These are phyloP conservation scores for Clavispora fructus DNA, from an alignment of 805 yeast species.

Conservation along the genomic window DNA sequence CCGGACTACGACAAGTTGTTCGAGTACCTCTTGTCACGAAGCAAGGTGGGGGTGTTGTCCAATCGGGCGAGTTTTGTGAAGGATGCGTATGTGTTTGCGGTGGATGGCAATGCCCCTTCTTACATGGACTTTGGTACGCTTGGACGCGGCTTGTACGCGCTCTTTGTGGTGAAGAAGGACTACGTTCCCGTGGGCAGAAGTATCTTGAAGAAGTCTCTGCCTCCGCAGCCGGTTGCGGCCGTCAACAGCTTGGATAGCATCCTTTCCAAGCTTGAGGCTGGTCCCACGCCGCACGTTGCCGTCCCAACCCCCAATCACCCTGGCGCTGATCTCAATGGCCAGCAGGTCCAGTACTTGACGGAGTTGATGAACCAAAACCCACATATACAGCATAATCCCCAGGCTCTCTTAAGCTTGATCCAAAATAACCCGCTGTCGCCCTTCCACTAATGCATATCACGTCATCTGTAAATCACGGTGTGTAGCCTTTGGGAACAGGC, in stretches of 20 bases:
- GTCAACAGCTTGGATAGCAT: conserved; percentile 19
- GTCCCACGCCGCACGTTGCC: background rate
- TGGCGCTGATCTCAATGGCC: conserved; percentile 7
- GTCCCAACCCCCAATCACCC: background rate
- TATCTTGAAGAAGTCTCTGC: conserved; percentile 14
- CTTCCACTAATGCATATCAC: conserved; percentile 5
- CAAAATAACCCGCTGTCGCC: conserved; percentile 4
- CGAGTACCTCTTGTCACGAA: conserved; percentile 41
- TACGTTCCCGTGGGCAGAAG: conserved; percentile 24
- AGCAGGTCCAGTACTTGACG: conserved; percentile 12
- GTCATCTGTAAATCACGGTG: background rate
- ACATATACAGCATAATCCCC: conserved; percentile 14
- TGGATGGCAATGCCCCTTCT: conserved; percentile 12
- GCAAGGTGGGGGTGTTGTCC: conserved; percentile 58
- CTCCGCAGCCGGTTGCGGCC: conserved; percentile 1
- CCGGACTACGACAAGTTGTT: conserved; percentile 26
- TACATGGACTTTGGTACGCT: background rate
- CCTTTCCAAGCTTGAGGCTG: conserved; percentile 19
- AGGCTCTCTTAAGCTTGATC: conserved; percentile 12
- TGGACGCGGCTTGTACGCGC: conserved; percentile 16
- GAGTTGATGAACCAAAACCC: conserved; percentile 14
- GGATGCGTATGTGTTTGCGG: conserved; percentile 56
- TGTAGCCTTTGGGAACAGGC: background rate
- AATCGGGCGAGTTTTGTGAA: conserved; percentile 47
- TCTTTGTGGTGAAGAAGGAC: conserved; percentile 35